Percentiles rank a stretch among this genome's conserved stretches.
Conservation (phyloP, 2,329 filamentous ascomycete species). For the Alternaria triticina region DNA sequence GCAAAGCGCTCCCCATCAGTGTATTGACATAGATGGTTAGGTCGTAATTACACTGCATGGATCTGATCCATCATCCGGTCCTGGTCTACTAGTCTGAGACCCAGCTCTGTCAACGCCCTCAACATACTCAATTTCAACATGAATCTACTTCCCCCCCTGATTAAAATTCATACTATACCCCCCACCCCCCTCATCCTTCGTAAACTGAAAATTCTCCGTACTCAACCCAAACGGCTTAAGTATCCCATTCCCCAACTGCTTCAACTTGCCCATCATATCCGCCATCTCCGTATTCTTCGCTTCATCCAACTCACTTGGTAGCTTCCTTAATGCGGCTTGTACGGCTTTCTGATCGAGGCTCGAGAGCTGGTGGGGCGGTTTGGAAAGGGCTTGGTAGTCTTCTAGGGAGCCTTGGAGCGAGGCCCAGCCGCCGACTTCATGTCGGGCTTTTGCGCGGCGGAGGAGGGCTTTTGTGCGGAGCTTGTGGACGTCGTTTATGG, state of each 20-base stretch:
- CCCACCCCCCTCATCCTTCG: slow-evolving; percentile 85
- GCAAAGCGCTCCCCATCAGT: too few species aligned
- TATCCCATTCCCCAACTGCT: slow-evolving; percentile 88
- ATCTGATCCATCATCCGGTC: background rate
- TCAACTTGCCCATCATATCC: slow-evolving; percentile 98
- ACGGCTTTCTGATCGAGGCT: slow-evolving; percentile 72
- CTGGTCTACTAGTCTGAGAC: background rate
- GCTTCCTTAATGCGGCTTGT: slow-evolving; percentile 65
- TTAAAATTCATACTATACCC: slow-evolving; percentile 94
- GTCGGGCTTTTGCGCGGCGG: slow-evolving; percentile 75
- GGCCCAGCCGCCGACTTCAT: slow-evolving; percentile 77
- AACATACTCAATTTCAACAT: too few species aligned
- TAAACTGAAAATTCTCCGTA: slow-evolving; percentile 93
- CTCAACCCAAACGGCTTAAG: slow-evolving; percentile 92
- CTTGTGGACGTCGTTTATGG: slow-evolving; percentile 69
- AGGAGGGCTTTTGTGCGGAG: slow-evolving; percentile 85
- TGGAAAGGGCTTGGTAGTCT: slow-evolving; percentile 75
- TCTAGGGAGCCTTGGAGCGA: slow-evolving; percentile 77
- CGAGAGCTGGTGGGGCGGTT: slow-evolving; percentile 64
- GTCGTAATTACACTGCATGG: background rate
- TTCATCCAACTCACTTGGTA: slow-evolving; percentile 74
- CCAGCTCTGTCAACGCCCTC: background rate
- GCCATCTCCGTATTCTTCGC: slow-evolving; percentile 87
- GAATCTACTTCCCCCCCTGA: slow-evolving; percentile 42
- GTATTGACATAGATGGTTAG: background rate